These are phyloP conservation scores for Citrus australasica DNA, from an alignment of 345 rosid genomes.

Conservation along the genomic window DNA sequence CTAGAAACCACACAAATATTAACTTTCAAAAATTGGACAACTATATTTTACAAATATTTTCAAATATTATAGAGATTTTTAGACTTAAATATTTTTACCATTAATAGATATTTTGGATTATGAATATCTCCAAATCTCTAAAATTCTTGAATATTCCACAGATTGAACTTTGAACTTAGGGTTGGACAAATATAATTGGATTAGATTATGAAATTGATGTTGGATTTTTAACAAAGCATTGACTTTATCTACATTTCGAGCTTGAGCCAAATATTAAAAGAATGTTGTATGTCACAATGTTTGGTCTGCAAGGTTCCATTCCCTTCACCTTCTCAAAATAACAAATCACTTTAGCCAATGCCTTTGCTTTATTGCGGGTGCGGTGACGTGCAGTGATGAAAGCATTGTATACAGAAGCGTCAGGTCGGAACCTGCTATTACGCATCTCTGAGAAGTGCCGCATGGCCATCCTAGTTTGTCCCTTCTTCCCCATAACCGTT, in stretches of 20 bases:
- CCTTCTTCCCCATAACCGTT: slow-evolving; percentile 80
- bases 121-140: too few species aligned
- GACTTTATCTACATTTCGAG: slow-evolving; percentile 67
- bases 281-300: slow-evolving; percentile 83
- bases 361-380: slow-evolving; percentile 71
- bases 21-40: too few species aligned
- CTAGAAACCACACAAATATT: too few species aligned
- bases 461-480: slow-evolving; percentile 82
- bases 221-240: background rate
- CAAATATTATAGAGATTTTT: too few species aligned
- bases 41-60: too few species aligned
- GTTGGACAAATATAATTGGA: too few species aligned
- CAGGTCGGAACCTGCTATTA: slow-evolving; percentile 68
- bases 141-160: too few species aligned
- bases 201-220: too few species aligned
- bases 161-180: too few species aligned
- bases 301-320: slow-evolving; percentile 77
- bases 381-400: slow-evolving; percentile 86
- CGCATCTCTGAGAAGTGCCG: too few species aligned
- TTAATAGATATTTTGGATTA: too few species aligned
- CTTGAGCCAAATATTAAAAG: slow-evolving; percentile 87
- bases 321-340: slow-evolving; percentile 84
- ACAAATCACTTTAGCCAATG: slow-evolving; percentile 65
- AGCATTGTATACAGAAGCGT: slow-evolving; percentile 81
- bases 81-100: too few species aligned